Evolutionary conservation across 2,329 filamentous ascomycete genomes (phyloP), one percentile per base, ranked within the genome.

Genomic region (Xylariaceae sp.): DNA sequence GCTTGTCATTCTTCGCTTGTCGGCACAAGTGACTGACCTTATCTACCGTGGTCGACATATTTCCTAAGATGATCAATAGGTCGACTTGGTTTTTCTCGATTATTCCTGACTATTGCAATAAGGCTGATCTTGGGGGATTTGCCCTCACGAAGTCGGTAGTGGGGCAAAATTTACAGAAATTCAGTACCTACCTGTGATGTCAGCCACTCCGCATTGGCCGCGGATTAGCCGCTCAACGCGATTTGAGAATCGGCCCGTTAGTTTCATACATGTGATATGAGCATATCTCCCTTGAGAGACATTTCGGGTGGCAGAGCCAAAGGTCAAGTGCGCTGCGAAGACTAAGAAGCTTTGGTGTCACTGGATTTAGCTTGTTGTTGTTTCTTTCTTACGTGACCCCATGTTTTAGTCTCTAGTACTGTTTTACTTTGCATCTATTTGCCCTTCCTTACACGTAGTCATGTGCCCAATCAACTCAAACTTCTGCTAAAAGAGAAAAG

Each of bases 11-110:
- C 41, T 38, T 43, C 41, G 44, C 34, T 39, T 43, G 8, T 17
- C 15, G 30, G 30, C 6, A 39, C 37, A 34, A n/a, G 18, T 34
- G 29, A 59, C 77, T 54, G 64, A 87, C 89, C 85, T 97, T 97
- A 60, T 97, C 91, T 65, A 96, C 89, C 32, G 91, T 97, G 47
- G 91, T 97, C 77, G 91, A 78, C 93, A 97, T 97, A 60, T 67
- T 86, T 74, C 8, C 30, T 32, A n/a, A n/a, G 6, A 6, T n/a
- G 30, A 13, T 13, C 6, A 7, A 12, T 34, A 12, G 4, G 7
- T 18, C 15, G 19, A 6, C 13, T 19, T 34, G 17, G 17, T 28
- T 30, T 8, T 9, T 9, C 30, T 17, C 15, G 24, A 19, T 8
- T 31, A 7, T 24, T 16, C 7, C 4, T 3, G 16, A 6, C 6